Base-by-base conservation (phyloP, 2,329 filamentous ascomycete species). In the Fusarium sp. region DNA sequence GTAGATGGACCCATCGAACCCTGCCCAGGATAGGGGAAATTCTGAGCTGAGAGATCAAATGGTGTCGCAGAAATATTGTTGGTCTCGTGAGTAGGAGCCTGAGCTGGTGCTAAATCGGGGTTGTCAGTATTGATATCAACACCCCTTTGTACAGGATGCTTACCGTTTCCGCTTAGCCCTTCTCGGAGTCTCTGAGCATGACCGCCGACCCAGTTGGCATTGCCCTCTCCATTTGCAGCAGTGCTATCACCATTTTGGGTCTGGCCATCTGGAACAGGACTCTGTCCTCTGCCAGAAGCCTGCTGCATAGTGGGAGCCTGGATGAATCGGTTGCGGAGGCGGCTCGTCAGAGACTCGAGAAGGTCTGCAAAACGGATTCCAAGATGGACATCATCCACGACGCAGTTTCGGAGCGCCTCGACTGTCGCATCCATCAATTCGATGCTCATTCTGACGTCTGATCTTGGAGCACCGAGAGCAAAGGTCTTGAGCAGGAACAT, bases 401-500 rank as follows among this genome's bases (percentile, higher is more conserved):
- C 92, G 69, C 92, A 94, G 73, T 89, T 92, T 20, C 92, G 88
- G 38, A 96, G 85, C 2, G 92, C 92, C 70, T 91, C 86, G 1
- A 95, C 92, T 0, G 92, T 93, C 33, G 88, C 85, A 76, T 94
- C 92, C 84, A 96, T 92, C 32, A 96, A 84, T 10, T 87, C 87
- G 33, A 96, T 91, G 69, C 91, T 93, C 49, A 92, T 86, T 75
- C 91, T 90, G 30, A 95, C 91, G 72, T 96, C 93, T 60, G 90
- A 90, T 74, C 93, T 92, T 2, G 92, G 91, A 3, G 93, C 93
- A 20, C 93, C 93, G 2, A 96, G 86, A 1, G 93, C 92, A 80
- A 96, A 95, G 0, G 93, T 95, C 82, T 92, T 96, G 53, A 96
- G 87, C 20, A 96, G 81, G 76, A 96, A 95, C 88, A 95, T 95